Evolutionary conservation across 805 yeast genomes (phyloP).

Genomic region (Lipomyces oligophaga): DNA sequence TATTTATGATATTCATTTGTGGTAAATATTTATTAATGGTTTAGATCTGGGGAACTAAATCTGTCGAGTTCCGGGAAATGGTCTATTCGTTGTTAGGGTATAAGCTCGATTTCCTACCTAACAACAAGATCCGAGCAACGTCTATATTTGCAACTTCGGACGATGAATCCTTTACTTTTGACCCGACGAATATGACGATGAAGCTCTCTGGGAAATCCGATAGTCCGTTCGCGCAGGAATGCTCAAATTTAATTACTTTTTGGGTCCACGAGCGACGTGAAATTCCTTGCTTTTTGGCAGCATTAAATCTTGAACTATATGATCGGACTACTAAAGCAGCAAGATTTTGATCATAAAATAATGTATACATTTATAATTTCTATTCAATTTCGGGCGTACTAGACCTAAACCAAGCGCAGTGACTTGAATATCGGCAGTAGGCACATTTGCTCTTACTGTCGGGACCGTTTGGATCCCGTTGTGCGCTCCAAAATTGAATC

Average conservation of each 20-base stretch:
- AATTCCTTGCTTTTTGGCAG: constrained; percentile 74
- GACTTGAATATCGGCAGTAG: constrained; percentile 15
- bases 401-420: constrained; percentile 26
- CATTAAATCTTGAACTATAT: constrained; percentile 63
- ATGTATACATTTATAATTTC: too few relatives aligned
- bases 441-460: constrained; percentile 29
- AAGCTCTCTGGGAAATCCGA: constrained; percentile 44
- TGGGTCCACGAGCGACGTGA: constrained; percentile 70
- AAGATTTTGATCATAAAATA: constrained; percentile 2
- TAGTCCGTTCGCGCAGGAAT: constrained; percentile 37
- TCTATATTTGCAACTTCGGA: constrained; percentile 43
- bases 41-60: constrained; percentile 59
- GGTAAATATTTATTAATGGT: constrained; percentile 34
- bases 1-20: not conserved
- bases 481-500: constrained; percentile 22
- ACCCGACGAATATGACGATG: constrained; percentile 51
- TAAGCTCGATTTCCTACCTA: constrained; percentile 59
- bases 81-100: constrained; percentile 69
- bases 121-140: constrained; percentile 54
- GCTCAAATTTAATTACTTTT: constrained; percentile 53
- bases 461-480: constrained; percentile 27
- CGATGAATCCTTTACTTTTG: constrained; percentile 53
- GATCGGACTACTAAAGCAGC: constrained; percentile 40
- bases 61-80: constrained; percentile 66
- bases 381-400: too few relatives aligned